A percentile compares a stretch with the other conserved stretches of the same genome.
Evolutionary conservation across 441 rosid genomes (phyloP).

Genomic region (Arabidopsis hybrid): DNA sequence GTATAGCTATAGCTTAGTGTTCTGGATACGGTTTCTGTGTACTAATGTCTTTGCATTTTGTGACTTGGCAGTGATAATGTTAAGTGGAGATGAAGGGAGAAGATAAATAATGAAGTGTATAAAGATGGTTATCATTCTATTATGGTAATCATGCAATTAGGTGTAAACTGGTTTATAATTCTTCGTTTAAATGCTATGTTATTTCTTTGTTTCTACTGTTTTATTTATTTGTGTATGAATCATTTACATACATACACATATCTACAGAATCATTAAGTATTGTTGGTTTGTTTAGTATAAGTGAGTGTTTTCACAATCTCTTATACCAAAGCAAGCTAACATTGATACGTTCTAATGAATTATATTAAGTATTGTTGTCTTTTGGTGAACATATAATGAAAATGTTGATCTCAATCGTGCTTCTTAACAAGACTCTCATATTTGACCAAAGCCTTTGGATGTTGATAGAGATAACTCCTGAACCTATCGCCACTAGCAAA

Average conservation of each 20-base stretch:
- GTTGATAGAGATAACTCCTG: too few species aligned
- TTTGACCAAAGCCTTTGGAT: too few species aligned
- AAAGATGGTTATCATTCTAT: conserved; percentile 15
- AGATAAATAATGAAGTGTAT: conserved; percentile 8
- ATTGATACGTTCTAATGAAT: too few species aligned
- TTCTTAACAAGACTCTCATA: too few species aligned
- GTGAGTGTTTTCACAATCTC: background rate
- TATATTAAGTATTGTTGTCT: too few species aligned
- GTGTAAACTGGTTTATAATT: conserved; percentile 6
- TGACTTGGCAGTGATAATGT: conserved; percentile 25
- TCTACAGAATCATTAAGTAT: background rate
- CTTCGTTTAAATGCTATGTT: conserved; percentile 21
- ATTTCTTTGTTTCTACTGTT: background rate
- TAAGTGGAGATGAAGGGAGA: conserved; percentile 26
- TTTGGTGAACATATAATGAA: too few species aligned
- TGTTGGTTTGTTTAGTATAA: background rate
- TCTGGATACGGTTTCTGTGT: background rate
- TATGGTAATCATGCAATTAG: conserved; percentile 17
- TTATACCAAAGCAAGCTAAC: background rate
- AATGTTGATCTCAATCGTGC: too few species aligned
- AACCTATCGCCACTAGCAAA: too few species aligned
- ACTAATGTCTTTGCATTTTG: background rate
- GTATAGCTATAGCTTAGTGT: background rate
- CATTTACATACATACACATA: too few species aligned
- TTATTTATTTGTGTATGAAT: background rate